These are phyloP conservation scores for Phytophthora cryptogea DNA, from an alignment of 352 stramenopile genomes.

Conservation along the genomic window DNA sequence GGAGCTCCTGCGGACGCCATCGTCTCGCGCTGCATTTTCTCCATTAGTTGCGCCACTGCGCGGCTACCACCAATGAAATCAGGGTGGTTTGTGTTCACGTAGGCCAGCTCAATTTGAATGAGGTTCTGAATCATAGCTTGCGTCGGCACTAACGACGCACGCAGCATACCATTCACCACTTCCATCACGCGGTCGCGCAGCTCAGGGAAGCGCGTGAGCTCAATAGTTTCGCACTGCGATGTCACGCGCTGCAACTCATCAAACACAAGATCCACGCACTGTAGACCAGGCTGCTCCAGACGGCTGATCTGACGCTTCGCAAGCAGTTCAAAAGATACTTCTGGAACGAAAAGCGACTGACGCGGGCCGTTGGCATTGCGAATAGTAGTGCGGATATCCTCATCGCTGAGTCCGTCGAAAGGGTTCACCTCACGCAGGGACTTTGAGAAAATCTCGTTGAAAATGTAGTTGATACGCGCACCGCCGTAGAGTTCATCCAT, in stretches of 20 bases:
- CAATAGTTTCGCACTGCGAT: slow-evolving; percentile 94
- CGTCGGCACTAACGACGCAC: slow-evolving; percentile 76
- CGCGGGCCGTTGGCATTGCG: slow-evolving; percentile 97
- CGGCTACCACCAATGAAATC: slow-evolving; percentile 98
- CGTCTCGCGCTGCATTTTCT: slow-evolving; percentile 92
- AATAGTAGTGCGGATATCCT: slow-evolving; percentile 99
- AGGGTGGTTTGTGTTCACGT: slow-evolving; percentile 99
- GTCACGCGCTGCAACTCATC: slow-evolving; percentile 97
- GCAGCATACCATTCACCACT: slow-evolving; percentile 91
- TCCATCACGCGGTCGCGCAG: slow-evolving; percentile 96
- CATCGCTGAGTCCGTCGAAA: slow-evolving; percentile 97
- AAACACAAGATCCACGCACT: slow-evolving; percentile 99
- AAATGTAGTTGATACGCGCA: slow-evolving; percentile 98
- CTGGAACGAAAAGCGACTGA: slow-evolving; percentile 98
- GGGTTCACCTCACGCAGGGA: slow-evolving; percentile 92
- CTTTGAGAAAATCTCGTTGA: slow-evolving; percentile 96
- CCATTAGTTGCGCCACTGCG: slow-evolving; percentile 95
- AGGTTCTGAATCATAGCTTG: slow-evolving; percentile 98
- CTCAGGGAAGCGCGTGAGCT: slow-evolving; percentile 95
- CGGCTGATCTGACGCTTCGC: slow-evolving; percentile 97
- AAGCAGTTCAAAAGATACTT: slow-evolving; percentile 99
- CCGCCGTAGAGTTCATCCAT: slow-evolving; percentile 96
- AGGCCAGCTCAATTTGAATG: slow-evolving; percentile 98
- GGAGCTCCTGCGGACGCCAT: slow-evolving; percentile 44
- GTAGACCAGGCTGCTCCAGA: slow-evolving; percentile 94